Conservation (phyloP, 2,329 filamentous ascomycete species). For the Fusarium nygamai region DNA sequence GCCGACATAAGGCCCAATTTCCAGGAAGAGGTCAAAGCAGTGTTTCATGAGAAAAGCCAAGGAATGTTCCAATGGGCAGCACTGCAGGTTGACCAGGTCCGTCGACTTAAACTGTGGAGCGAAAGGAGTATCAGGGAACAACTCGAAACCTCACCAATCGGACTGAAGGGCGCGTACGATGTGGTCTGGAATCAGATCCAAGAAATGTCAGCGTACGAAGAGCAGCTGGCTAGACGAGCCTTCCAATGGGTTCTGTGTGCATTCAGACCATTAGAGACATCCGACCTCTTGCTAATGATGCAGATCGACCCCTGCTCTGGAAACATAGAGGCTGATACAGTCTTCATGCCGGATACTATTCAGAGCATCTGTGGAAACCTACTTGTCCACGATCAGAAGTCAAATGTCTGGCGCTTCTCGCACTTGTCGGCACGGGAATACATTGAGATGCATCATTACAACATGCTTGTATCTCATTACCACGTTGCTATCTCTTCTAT, state of each 20-base stretch:
- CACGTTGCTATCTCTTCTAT: background rate
- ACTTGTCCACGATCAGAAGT: rapidly evolving
- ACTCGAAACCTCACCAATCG: rapidly evolving
- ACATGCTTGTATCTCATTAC: rapidly evolving
- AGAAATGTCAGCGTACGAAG: rapidly evolving
- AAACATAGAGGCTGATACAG: rapidly evolving
- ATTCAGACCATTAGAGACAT: rapidly evolving
- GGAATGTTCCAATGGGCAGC: background rate
- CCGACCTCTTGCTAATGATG: rapidly evolving
- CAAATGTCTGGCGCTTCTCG: rapidly evolving
- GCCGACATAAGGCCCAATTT: rapidly evolving
- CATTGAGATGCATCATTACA: rapidly evolving
- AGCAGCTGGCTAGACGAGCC: rapidly evolving
- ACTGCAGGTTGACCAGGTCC: rapidly evolving
- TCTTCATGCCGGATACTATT: rapidly evolving
- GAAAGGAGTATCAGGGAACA: rapidly evolving
- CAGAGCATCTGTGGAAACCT: background rate
- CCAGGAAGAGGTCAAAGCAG: rapidly evolving
- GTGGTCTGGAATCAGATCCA: background rate
- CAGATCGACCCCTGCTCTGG: rapidly evolving
- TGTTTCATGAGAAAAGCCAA: rapidly evolving
- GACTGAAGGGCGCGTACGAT: rapidly evolving
- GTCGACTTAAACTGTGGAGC: rapidly evolving
- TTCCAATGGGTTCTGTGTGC: rapidly evolving
- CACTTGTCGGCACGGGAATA: background rate